A percentile compares a stretch with the other conserved stretches of the same genome.
phyloP scores from a whole-genome alignment of 1,284 basidiomycete genomes.

The Sphaerobolus stellatus region DNA sequence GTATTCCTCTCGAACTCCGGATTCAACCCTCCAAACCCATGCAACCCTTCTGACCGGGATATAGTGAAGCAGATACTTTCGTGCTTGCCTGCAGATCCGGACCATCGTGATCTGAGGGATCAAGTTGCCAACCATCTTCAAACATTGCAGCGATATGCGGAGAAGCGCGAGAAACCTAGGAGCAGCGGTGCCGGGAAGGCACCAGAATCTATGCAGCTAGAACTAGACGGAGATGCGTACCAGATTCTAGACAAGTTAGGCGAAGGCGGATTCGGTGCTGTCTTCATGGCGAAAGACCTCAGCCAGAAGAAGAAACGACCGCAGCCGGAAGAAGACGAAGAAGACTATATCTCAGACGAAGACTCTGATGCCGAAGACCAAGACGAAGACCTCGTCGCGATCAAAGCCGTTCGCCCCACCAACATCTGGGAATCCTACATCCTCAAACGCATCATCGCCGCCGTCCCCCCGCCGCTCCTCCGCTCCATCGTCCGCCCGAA shows the following conservation, averaged over 20 bases:
- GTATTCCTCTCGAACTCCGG: constrained; percentile 43
- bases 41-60: constrained; percentile 79
- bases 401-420: constrained; percentile 90
- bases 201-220: constrained; percentile 38
- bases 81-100: constrained; percentile 61
- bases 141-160: constrained; percentile 61
- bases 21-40: constrained; percentile 81
- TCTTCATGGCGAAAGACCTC: constrained; percentile 80
- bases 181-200: constrained; percentile 38
- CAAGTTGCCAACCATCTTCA: constrained; percentile 61
- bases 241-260: constrained; percentile 85
- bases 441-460: constrained; percentile 73
- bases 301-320: constrained; percentile 46
- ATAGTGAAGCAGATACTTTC: constrained; percentile 69
- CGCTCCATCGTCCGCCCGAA: constrained; percentile 73
- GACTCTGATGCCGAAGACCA: constrained; percentile 62
- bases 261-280: constrained; percentile 95
- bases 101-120: constrained; percentile 64
- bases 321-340: constrained; percentile 55
- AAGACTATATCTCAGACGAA: too few species aligned
- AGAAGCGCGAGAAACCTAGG: constrained; percentile 45
- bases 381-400: constrained; percentile 65
- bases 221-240: constrained; percentile 62
- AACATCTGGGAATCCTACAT: constrained; percentile 94
- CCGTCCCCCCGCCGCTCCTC: constrained; percentile 55